These are phyloP conservation scores for Myxozyma neglecta DNA, from an alignment of 805 yeast genomes.

Conservation along the genomic window DNA sequence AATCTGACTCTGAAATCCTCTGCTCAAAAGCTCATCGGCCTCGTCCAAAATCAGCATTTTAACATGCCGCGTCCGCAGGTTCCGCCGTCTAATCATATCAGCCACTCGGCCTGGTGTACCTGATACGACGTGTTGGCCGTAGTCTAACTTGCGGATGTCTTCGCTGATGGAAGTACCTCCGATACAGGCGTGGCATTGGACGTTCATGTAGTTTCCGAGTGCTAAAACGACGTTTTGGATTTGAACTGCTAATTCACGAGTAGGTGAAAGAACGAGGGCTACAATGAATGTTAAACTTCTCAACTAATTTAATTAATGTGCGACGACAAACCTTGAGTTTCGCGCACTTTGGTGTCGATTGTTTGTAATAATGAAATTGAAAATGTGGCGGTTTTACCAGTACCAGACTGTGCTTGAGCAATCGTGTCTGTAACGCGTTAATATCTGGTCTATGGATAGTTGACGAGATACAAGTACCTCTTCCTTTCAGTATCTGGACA, in stretches of 20 bases:
- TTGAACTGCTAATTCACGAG: slow-evolving; percentile 96
- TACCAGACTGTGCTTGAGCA: slow-evolving; percentile 89
- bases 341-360: slow-evolving; percentile 32
- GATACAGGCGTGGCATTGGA: slow-evolving; percentile 92
- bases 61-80: slow-evolving; percentile 75
- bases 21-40: slow-evolving; percentile 93
- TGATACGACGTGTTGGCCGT: slow-evolving; percentile 89
- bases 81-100: slow-evolving; percentile 92
- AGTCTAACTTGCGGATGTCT: slow-evolving; percentile 78
- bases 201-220: slow-evolving; percentile 85
- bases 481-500: slow-evolving; percentile 70
- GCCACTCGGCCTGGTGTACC: slow-evolving; percentile 98
- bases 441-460: background rate
- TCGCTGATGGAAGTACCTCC: slow-evolving; percentile 93
- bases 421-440: slow-evolving; percentile 49
- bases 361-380: slow-evolving; percentile 54
- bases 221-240: slow-evolving; percentile 90
- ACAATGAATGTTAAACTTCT: slow-evolving; percentile 54
- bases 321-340: slow-evolving; percentile 31
- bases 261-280: slow-evolving; percentile 93
- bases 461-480: slow-evolving; percentile 33
- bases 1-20: slow-evolving; percentile 95
- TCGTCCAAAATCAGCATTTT: slow-evolving; percentile 96
- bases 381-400: slow-evolving; percentile 89
- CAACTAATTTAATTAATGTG: too few species aligned